Evolutionary conservation across 1,139 yeast genomes (phyloP).

Genomic region (Yamadazyma diospyri): DNA sequence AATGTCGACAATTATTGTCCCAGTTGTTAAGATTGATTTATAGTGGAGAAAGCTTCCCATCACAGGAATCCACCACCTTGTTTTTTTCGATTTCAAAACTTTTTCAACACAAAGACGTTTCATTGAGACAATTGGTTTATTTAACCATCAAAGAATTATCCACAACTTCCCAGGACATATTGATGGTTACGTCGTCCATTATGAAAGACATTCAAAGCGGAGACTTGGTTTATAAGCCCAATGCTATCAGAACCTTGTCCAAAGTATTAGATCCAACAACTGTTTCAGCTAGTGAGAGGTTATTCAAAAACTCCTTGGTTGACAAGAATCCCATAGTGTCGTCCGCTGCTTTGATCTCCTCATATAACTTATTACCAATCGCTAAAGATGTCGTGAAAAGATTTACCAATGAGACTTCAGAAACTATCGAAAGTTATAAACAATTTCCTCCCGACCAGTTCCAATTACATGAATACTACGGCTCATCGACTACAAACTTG

Average conservation of each 20-base stretch:
- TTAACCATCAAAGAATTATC: constrained; percentile 90
- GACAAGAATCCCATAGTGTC: constrained; percentile 86
- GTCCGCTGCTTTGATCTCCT: constrained; percentile 88
- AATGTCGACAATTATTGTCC: constrained; percentile 77
- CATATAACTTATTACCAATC: constrained; percentile 84
- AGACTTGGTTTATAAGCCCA: constrained; percentile 82
- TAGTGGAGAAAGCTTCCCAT: constrained; percentile 83
- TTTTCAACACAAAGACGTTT: constrained; percentile 88
- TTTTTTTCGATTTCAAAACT: constrained; percentile 92
- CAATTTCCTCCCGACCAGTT: constrained; percentile 59
- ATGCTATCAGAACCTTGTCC: constrained; percentile 89
- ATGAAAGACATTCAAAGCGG: constrained; percentile 97
- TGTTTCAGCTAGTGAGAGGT: constrained; percentile 90
- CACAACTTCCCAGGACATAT: constrained; percentile 79
- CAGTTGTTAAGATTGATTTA: constrained; percentile 69
- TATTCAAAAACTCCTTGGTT: constrained; percentile 89
- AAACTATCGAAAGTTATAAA: constrained; percentile 71
- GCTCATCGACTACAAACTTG: constrained; percentile 45
- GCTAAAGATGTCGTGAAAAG: constrained; percentile 90
- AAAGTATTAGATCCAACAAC: constrained; percentile 90
- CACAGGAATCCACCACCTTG: constrained; percentile 85
- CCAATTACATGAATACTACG: constrained; percentile 52
- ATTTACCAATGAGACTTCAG: constrained; percentile 92
- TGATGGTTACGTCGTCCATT: constrained; percentile 96
- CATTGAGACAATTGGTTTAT: constrained; percentile 91